Evolutionary conservation across 495 filamentous ascomycete genomes (phyloP), one percentile per base, ranked within the genome.

Genomic region (Cryomyces minteri): DNA sequence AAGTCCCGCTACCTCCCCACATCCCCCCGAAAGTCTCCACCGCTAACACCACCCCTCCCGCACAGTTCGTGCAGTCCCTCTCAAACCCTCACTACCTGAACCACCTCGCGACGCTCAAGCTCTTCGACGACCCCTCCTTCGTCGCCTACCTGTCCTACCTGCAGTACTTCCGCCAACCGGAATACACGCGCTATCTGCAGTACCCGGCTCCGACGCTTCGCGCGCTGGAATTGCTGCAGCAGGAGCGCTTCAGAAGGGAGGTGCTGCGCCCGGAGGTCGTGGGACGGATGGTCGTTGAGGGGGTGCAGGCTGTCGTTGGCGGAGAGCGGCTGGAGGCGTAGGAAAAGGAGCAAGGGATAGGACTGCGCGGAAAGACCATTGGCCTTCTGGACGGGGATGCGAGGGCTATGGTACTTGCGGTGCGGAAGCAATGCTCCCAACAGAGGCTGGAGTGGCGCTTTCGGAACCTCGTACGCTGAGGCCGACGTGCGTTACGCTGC

Each of bases 151-250:
- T 92, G 34, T 66, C 65, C 43, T 94, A 94, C 57, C 76, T 94
- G 45, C 79, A 77, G 50, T 92, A 94, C 70, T 94, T 78, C 73
- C 71, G 71, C 46, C 73, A 74, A 8, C 84, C 84, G n/a, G 75
- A 84, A 45, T 94, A 92, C 54, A 11, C 41, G 1, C 31, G 51
- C 44, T 8, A 41, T 47, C 12, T 36, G 31, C 65, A 62, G 44
- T 85, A 86, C 54, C 87, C 87, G 0, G 84, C 80, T 4, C 80
- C 85, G 14, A 86, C 84, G n/a, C 60, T 95, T 12, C 79, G 78
- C 51, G 76, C 82, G 48, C 71, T 95, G 41, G 76, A 88, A 59
- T 57, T 95, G 32, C 66, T 95, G 28, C 84, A 93, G 59, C 73
- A 84, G 55, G 82, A 92, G 55, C 67, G 63, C 11, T 95, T 95